These are phyloP conservation scores for Tricladium varicosporioides DNA, from an alignment of 2,329 filamentous ascomycete genomes.

Conservation along the genomic window DNA sequence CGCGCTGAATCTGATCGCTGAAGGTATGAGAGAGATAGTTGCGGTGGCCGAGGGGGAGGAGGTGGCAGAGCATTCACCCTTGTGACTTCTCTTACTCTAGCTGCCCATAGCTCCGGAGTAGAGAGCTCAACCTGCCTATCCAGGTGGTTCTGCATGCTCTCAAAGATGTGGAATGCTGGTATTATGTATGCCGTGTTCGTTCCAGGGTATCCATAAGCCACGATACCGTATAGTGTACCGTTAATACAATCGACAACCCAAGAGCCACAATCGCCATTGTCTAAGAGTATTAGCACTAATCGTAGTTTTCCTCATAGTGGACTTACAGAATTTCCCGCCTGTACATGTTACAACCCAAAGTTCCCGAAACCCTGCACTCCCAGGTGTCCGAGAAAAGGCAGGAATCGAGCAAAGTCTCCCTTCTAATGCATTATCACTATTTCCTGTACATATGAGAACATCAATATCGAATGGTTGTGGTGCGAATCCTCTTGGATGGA, in stretches of 20 bases:
- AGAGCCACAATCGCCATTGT: slow-evolving; percentile 12
- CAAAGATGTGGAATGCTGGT: slow-evolving; percentile 14
- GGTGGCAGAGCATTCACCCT: neutral
- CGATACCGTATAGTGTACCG: slow-evolving; percentile 11
- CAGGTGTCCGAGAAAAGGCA: slow-evolving; percentile 6
- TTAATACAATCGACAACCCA: slow-evolving; percentile 14
- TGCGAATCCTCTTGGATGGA: slow-evolving; percentile 10
- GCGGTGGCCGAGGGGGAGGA: neutral
- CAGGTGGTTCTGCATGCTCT: slow-evolving; percentile 12
- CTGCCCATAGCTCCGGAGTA: slow-evolving; percentile 11
- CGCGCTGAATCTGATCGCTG: slow-evolving; percentile 6
- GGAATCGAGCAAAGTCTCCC: slow-evolving; percentile 8
- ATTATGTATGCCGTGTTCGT: slow-evolving; percentile 14
- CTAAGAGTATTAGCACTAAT: slow-evolving; percentile 1
- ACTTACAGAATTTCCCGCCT: slow-evolving; percentile 11
- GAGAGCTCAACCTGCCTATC: slow-evolving; percentile 10
- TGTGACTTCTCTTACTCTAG: neutral
- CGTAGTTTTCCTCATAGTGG: neutral
- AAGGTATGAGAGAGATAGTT: neutral
- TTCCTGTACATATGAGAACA: slow-evolving; percentile 14
- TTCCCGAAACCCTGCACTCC: slow-evolving; percentile 11
- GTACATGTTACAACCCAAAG: slow-evolving; percentile 11
- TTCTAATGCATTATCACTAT: slow-evolving; percentile 11
- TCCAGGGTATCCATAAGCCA: slow-evolving; percentile 7
- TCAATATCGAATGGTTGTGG: slow-evolving; percentile 7